Conservation (phyloP, 805 yeast species). For the Tetrapisispora namnaoensis region DNA sequence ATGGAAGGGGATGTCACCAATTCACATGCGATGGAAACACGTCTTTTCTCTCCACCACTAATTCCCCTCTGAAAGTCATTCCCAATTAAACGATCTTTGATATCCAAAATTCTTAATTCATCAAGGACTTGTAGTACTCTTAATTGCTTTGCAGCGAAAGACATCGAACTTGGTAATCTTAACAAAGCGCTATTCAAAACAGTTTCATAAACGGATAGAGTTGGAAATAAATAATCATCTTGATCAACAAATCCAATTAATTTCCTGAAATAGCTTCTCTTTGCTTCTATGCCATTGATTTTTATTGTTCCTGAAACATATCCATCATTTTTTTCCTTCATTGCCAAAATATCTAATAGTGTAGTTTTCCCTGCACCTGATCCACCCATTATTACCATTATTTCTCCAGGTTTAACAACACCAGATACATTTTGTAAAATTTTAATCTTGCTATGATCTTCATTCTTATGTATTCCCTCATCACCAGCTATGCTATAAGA, state of each 20-base stretch:
- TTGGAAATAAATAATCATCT: conserved; percentile 83
- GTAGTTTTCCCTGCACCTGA: conserved; percentile 99
- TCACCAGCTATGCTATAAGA: conserved; percentile 34
- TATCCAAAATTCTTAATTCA: conserved; percentile 73
- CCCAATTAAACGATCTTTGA: conserved; percentile 81
- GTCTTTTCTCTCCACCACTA: conserved; percentile 73
- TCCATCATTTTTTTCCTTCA: conserved; percentile 69
- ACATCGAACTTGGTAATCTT: conserved; percentile 75
- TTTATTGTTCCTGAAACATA: conserved; percentile 51
- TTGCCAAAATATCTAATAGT: conserved; percentile 80
- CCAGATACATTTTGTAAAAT: conserved; percentile 66
- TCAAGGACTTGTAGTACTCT: conserved; percentile 77
- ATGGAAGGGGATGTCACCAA: conserved; percentile 81
- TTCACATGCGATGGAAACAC: conserved; percentile 92
- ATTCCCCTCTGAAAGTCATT: conserved; percentile 84
- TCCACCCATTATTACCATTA: conserved; percentile 95
- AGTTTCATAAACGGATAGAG: conserved; percentile 92
- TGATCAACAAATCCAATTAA: conserved; percentile 93
- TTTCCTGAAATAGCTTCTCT: conserved; percentile 42
- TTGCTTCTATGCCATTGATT: conserved; percentile 53
- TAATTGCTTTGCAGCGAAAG: conserved; percentile 57
- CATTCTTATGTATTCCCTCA: neutral
- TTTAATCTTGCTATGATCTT: conserved; percentile 13
- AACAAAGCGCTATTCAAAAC: conserved; percentile 85
- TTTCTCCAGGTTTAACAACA: conserved; percentile 73